Evolutionary conservation across 148 eudicot genomes (phyloP).

Genomic region (Rhododendron simsii): DNA sequence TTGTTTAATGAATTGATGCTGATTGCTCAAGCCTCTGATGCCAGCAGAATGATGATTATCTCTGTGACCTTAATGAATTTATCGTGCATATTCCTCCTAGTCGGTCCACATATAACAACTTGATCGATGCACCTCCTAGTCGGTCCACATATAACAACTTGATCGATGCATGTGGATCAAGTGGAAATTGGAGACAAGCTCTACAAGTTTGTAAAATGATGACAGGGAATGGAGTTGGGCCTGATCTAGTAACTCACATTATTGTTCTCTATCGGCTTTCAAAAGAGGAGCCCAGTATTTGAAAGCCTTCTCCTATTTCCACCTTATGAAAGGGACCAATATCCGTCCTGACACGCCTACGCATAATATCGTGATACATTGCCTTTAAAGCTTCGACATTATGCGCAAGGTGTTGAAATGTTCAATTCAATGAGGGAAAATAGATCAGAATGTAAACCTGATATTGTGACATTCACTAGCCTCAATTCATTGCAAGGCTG

Average conservation of each 20-base stretch:
- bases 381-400: slow-evolving; percentile 68
- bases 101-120: slow-evolving; percentile 78
- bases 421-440: slow-evolving; percentile 82
- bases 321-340: slow-evolving; percentile 84
- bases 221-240: slow-evolving; percentile 98
- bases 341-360: slow-evolving; percentile 79
- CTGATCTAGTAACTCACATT: slow-evolving; percentile 93
- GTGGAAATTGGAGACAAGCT: slow-evolving; percentile 98
- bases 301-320: slow-evolving; percentile 85
- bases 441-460: slow-evolving; percentile 60
- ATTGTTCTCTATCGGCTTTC: slow-evolving; percentile 70
- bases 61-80: slow-evolving; percentile 1
- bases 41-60: neutral
- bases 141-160: slow-evolving; percentile 83
- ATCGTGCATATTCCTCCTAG: slow-evolving; percentile 81
- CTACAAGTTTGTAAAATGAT: slow-evolving; percentile 75
- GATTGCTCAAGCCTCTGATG: slow-evolving; percentile 18
- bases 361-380: slow-evolving; percentile 72
- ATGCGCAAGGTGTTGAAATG: slow-evolving; percentile 52
- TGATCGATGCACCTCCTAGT: slow-evolving; percentile 94
- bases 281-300: slow-evolving; percentile 81
- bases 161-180: slow-evolving; percentile 94
- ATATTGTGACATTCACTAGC: slow-evolving; percentile 85
- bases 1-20: slow-evolving; percentile 18
- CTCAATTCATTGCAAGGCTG: slow-evolving; percentile 72